phyloP scores from a whole-genome alignment of 768 basidiomycete genomes.

The Naganishia onofrii region DNA sequence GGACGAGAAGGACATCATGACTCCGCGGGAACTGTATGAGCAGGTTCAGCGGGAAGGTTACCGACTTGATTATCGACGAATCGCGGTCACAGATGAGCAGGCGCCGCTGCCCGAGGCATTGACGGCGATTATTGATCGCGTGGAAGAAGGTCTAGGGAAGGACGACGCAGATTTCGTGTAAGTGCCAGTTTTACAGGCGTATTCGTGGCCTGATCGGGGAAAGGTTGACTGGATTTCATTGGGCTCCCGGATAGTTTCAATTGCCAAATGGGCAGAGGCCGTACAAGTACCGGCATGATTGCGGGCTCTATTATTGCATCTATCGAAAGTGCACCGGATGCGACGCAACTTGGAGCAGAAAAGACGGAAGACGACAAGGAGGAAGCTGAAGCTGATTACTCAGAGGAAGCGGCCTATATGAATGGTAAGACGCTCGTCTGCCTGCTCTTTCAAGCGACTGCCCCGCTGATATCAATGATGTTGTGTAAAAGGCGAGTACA shows the following conservation, averaged over 20 bases:
- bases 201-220: too few species aligned
- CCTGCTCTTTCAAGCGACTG: not conserved
- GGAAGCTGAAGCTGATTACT: constrained; percentile 68
- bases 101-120: constrained; percentile 87
- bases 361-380: constrained; percentile 33
- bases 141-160: constrained; percentile 58
- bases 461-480: not conserved
- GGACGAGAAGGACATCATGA: constrained; percentile 52
- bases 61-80: constrained; percentile 80
- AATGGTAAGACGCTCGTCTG: constrained; percentile 60
- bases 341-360: constrained; percentile 37
- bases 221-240: not conserved
- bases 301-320: constrained; percentile 76
- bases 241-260: constrained; percentile 63
- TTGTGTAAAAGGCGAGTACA: constrained; percentile 77
- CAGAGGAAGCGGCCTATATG: constrained; percentile 83
- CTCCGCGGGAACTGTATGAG: constrained; percentile 52
- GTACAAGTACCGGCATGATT: constrained; percentile 95
- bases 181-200: constrained; percentile 3
- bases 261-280: constrained; percentile 85
- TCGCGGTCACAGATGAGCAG: constrained; percentile 91
- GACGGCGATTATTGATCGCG: constrained; percentile 70
- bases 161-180: constrained; percentile 58
- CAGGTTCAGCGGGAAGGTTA: constrained; percentile 44
- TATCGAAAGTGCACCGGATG: constrained; percentile 54